These are phyloP conservation scores for Blastomyces gilchristii DNA, from an alignment of 2,329 filamentous ascomycete genomes.

Conservation along the genomic window DNA sequence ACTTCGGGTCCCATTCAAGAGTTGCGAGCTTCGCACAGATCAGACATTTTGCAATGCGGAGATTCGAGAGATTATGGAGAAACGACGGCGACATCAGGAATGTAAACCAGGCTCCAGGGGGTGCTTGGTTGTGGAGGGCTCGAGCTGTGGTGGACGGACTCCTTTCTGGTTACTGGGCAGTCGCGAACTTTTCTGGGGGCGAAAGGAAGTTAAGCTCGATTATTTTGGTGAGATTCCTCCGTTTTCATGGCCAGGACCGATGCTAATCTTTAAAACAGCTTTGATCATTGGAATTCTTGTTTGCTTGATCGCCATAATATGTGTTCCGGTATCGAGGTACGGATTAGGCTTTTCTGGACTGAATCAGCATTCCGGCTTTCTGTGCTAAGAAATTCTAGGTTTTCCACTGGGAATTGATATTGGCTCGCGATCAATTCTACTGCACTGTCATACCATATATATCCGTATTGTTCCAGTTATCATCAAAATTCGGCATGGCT, in stretches of 20 bases:
- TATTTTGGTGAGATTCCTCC: conserved; percentile 9
- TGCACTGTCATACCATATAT: too few species aligned
- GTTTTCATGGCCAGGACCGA: background rate
- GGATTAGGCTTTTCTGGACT: background rate
- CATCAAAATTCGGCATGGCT: background rate
- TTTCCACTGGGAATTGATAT: background rate
- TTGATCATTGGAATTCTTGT: conserved; percentile 10
- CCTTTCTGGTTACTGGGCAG: conserved; percentile 2
- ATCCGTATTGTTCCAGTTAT: too few species aligned
- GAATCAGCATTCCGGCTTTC: background rate
- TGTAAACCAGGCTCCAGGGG: conserved; percentile 25
- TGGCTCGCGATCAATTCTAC: background rate
- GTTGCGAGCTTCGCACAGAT: conserved; percentile 35
- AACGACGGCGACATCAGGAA: conserved; percentile 32
- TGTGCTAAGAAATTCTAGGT: background rate
- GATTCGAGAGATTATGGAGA: conserved; percentile 35
- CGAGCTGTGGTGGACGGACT: conserved; percentile 13
- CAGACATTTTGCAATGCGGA: conserved; percentile 33
- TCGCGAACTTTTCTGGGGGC: conserved; percentile 3
- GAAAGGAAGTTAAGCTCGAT: conserved; percentile 5
- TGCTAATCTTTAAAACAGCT: conserved; percentile 4
- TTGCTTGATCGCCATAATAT: conserved; percentile 9
- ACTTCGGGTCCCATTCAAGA: conserved; percentile 53
- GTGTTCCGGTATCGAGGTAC: conserved; percentile 3
- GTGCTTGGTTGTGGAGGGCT: conserved; percentile 31